Conservation (phyloP, 2,329 filamentous ascomycete species). For the Penicillium sp. region DNA sequence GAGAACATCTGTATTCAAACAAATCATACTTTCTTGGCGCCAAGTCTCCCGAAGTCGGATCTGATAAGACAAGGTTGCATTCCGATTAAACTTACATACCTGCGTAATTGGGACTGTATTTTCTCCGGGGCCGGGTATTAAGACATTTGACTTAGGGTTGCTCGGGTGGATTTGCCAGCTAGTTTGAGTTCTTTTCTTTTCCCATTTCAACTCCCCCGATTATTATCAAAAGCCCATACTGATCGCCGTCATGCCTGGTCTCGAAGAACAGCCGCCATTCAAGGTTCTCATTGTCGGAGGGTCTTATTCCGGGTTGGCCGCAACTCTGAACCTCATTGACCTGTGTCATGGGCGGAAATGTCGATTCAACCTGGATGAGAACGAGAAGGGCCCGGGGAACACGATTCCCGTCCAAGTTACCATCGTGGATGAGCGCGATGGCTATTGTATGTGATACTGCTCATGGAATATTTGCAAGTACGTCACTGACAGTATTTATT, state of each 20-base stretch:
- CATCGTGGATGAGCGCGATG: conserved; percentile 71
- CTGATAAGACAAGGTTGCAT: conserved; percentile 4
- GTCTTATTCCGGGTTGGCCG: conserved; percentile 66
- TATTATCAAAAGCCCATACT: not conserved
- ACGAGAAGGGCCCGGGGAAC: conserved; percentile 50
- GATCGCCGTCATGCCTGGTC: conserved; percentile 9
- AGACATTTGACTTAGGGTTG: not conserved
- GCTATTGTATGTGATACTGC: conserved; percentile 60
- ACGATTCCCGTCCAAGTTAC: conserved; percentile 53
- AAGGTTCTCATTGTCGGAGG: conserved; percentile 67
- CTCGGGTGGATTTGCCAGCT: not conserved
- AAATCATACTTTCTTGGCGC: not conserved
- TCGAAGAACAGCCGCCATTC: conserved; percentile 30
- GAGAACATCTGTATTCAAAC: not conserved
- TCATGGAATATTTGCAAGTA: not conserved
- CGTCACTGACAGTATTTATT: not conserved
- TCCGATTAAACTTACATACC: not conserved
- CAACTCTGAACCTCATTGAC: conserved; percentile 65
- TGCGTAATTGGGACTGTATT: not conserved
- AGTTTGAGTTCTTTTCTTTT: not conserved
- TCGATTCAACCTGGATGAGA: conserved; percentile 2
- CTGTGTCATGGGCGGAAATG: conserved; percentile 52
- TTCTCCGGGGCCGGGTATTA: not conserved
- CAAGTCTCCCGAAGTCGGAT: conserved; percentile 7
- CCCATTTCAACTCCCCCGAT: not conserved